Conservation (phyloP, 345 rosid genomes). For the Bretschneidera sinensis region DNA sequence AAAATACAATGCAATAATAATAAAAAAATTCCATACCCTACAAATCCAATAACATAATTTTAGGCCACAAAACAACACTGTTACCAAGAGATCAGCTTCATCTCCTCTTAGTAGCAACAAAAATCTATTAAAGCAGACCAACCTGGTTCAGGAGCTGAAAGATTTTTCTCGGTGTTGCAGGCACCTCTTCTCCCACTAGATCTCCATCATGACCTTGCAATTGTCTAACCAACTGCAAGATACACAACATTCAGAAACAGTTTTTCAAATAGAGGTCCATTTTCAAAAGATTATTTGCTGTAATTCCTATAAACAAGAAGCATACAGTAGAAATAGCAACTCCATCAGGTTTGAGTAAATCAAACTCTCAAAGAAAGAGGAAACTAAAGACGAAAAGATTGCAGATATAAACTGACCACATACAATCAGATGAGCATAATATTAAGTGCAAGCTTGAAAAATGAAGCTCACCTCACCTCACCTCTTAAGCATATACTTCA, state of each 20-base stretch:
- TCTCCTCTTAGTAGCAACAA: background rate
- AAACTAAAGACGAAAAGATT: too few relatives aligned
- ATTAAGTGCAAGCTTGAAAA: too few relatives aligned
- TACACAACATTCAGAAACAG: slow-evolving; percentile 15
- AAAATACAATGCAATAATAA: too few relatives aligned
- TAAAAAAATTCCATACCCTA: background rate
- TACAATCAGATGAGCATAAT: too few relatives aligned
- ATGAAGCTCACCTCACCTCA: background rate
- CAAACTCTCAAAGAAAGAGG: background rate
- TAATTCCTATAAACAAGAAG: background rate
- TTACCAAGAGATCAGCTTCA: background rate
- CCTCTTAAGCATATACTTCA: background rate
- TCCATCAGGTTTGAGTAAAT: background rate
- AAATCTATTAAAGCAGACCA: background rate
- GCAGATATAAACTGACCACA: too few relatives aligned
- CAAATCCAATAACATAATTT: background rate
- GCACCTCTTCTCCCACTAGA: slow-evolving; percentile 54
- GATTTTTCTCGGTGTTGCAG: slow-evolving; percentile 59
- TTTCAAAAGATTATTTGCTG: slow-evolving; percentile 4
- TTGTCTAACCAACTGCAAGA: slow-evolving; percentile 66
- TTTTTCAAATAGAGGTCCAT: slow-evolving; percentile 6
- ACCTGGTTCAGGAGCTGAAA: slow-evolving; percentile 86
- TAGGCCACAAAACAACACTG: background rate
- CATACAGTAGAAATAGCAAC: too few relatives aligned
- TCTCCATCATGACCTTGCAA: slow-evolving; percentile 66